Base-by-base conservation (phyloP, 164 flowering plant species). In the Euptelea pleiosperma region DNA sequence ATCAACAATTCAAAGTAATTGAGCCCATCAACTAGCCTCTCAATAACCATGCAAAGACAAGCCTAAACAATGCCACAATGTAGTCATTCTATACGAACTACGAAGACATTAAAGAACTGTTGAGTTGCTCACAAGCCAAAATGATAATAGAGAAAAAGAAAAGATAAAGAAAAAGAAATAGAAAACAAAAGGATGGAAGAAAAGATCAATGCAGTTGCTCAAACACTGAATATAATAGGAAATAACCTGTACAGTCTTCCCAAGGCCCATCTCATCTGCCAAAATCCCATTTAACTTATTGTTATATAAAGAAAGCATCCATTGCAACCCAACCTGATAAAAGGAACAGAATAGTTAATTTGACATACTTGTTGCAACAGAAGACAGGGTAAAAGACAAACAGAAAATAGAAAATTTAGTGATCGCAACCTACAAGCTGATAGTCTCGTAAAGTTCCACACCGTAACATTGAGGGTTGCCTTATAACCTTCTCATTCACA, bases 181-280 rank as follows among this genome's bases (percentile, higher is more conserved):
- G 11, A 24, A 14, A 24, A 34, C 28, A 46, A 14, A 47, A n/a
- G n/a, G n/a, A n/a, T n/a, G 1, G 3, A 6, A 26, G 0, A 26
- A 41, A 55, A 39, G 21, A 55, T 5, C 58, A 25, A 16, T 1
- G 19, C 36, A 55, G 44, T 40, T 30, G 51, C 26, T 48, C 31
- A 64, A 35, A 31, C 21, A 37, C 25, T 29, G 33, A 41, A 37
- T 44, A 55, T 31, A 1, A 39, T 43, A 24, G 1, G 24, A 18
- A 33, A 22, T 60, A 18, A 94, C 97, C 99, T 91, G 97, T 9
- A 94, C 99, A 66, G 99, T 94, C 70, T 91, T 94, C 62, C 99
- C 99, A 55, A 91, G 96, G 48, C 99, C 97, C 99, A 94, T 94
- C 73, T 94, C 99, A 85, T 94, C 99, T 28, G 99, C 99, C 75